Evolutionary conservation across 1,284 basidiomycete species (phyloP).

Genomic region (Malassezia restricta): DNA sequence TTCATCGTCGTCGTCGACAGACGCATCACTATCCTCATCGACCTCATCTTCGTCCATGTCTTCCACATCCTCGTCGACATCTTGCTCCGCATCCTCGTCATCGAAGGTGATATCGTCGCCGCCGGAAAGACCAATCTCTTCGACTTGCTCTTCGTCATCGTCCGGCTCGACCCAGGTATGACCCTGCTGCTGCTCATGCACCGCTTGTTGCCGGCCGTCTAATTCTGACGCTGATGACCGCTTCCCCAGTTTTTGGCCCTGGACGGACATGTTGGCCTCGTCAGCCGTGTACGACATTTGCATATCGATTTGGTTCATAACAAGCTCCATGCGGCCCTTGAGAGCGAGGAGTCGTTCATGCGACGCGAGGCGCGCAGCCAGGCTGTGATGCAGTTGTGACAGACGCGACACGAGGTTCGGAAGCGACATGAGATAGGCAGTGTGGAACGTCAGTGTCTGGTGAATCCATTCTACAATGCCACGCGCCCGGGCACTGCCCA

Average conservation of each 20-base stretch:
- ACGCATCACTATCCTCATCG: constrained; percentile 12
- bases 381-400: constrained; percentile 67
- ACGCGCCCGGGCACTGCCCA: constrained; percentile 45
- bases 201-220: constrained; percentile 15
- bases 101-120: not conserved
- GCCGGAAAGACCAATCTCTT: constrained; percentile 29
- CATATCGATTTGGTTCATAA: constrained; percentile 82
- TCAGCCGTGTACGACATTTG: constrained; percentile 46
- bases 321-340: constrained; percentile 80
- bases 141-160: constrained; percentile 24
- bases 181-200: constrained; percentile 20
- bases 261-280: constrained; percentile 21
- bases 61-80: constrained; percentile 21
- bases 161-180: constrained; percentile 31
- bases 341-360: constrained; percentile 75
- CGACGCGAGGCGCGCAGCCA: constrained; percentile 65
- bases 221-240: constrained; percentile 9
- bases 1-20: constrained; percentile 3
- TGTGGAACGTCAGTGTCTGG: constrained; percentile 72
- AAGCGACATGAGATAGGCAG: constrained; percentile 85
- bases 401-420: constrained; percentile 73
- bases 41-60: constrained; percentile 20
- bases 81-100: constrained; percentile 20
- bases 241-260: constrained; percentile 28
- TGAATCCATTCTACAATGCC: constrained; percentile 79